Conservation (phyloP, 495 filamentous ascomycete species). For the Penicillium parvum region DNA sequence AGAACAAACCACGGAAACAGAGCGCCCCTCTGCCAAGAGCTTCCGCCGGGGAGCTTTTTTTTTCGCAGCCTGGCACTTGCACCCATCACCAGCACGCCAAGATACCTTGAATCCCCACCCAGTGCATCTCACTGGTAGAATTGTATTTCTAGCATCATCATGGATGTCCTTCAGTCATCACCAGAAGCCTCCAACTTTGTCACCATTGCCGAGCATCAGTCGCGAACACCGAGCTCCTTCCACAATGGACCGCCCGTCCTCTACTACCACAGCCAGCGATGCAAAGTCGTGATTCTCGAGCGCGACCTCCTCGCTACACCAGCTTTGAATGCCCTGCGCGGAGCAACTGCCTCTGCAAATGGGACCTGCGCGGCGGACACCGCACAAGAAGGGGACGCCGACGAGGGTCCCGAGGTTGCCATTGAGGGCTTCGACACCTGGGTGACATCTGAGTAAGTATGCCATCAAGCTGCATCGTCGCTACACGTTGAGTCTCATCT, state of each 20-base stretch:
- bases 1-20: too few relatives aligned
- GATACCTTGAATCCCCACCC: too few relatives aligned
- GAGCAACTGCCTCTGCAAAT: slow-evolving; percentile 13
- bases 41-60: too few relatives aligned
- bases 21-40: too few relatives aligned
- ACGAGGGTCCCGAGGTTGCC: slow-evolving; percentile 38
- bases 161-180: slow-evolving; percentile 46
- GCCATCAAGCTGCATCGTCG: too few relatives aligned
- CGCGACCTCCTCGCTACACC: slow-evolving; percentile 35
- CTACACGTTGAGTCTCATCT: too few relatives aligned
- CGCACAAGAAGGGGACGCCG: slow-evolving; percentile 22
- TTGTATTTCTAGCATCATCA: too few relatives aligned
- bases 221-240: slow-evolving; percentile 81
- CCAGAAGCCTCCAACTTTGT: slow-evolving; percentile 60
- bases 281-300: slow-evolving; percentile 53
- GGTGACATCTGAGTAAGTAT: slow-evolving; percentile 70
- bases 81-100: too few relatives aligned
- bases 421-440: slow-evolving; percentile 62
- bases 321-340: slow-evolving; percentile 28
- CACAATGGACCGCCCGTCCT: slow-evolving; percentile 74
- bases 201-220: slow-evolving; percentile 72
- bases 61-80: too few relatives aligned
- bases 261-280: slow-evolving; percentile 62
- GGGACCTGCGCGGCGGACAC: too few relatives aligned
- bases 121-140: too few relatives aligned